Conservation (phyloP, 2,329 filamentous ascomycete species). For the Gaeumannomyces sp. region DNA sequence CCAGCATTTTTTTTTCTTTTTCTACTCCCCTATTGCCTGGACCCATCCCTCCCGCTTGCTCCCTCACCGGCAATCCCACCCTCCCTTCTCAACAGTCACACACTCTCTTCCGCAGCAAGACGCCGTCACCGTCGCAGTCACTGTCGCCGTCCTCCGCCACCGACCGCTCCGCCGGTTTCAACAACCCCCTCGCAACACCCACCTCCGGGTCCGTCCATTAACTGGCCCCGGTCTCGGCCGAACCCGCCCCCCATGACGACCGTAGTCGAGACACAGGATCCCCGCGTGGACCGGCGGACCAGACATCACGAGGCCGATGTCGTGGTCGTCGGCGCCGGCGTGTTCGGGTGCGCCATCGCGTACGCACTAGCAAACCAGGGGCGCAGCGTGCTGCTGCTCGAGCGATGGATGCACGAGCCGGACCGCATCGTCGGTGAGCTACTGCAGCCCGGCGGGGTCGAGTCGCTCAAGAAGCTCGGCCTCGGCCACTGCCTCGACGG, state of each 20-base stretch:
- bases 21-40: background rate
- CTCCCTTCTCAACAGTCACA: background rate
- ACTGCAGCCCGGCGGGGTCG: slow-evolving; percentile 84
- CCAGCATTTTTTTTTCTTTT: background rate
- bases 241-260: slow-evolving; percentile 9
- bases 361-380: slow-evolving; percentile 82
- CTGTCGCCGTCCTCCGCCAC: background rate
- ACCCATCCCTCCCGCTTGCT: background rate
- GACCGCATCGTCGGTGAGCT: slow-evolving; percentile 95
- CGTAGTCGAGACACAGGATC: slow-evolving; percentile 8
- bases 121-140: background rate
- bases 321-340: slow-evolving; percentile 85
- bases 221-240: slow-evolving; percentile 1
- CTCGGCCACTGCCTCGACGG: slow-evolving; percentile 75
- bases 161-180: background rate
- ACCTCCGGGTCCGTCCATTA: background rate
- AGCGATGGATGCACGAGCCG: slow-evolving; percentile 84
- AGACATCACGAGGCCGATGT: slow-evolving; percentile 67
- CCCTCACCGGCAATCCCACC: background rate
- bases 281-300: slow-evolving; percentile 35
- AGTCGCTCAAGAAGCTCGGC: slow-evolving; percentile 73
- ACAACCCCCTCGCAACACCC: background rate
- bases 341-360: slow-evolving; percentile 83
- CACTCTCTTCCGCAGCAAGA: background rate
- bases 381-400: slow-evolving; percentile 82